These are phyloP conservation scores for Cymbidium sinense DNA, from an alignment of 106 monocot genomes.

Conservation along the genomic window DNA sequence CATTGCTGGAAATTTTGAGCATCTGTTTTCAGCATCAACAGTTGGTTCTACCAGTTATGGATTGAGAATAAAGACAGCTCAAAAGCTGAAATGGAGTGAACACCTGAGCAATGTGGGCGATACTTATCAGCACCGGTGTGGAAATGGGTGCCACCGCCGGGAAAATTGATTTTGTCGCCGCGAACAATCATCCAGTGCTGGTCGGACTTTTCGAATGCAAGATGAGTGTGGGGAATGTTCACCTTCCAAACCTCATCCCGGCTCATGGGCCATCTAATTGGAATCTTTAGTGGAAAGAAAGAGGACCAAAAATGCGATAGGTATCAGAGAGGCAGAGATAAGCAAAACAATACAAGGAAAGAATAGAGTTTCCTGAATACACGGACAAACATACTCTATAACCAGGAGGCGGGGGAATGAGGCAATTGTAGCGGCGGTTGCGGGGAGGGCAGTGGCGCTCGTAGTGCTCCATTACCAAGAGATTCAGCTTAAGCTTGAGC, in stretches of 20 bases:
- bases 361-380: neutral
- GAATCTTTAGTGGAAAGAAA: constrained; percentile 28
- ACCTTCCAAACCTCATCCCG: constrained; percentile 77
- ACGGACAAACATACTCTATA: constrained; percentile 35
- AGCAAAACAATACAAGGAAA: neutral
- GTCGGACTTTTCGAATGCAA: constrained; percentile 74
- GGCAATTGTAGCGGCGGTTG: constrained; percentile 58
- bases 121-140: constrained; percentile 77
- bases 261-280: constrained; percentile 71
- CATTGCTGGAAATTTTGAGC: constrained; percentile 74
- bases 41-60: neutral
- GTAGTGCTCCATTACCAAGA: constrained; percentile 84
- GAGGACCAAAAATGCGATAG: neutral
- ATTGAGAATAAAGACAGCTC: neutral
- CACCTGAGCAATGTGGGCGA: constrained; percentile 62
- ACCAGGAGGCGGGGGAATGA: constrained; percentile 66
- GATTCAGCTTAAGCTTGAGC: constrained; percentile 54
- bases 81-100: neutral
- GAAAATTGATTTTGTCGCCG: constrained; percentile 81
- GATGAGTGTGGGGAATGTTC: constrained; percentile 73
- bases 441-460: constrained; percentile 75
- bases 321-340: neutral
- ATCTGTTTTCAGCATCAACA: constrained; percentile 34
- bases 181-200: constrained; percentile 89
- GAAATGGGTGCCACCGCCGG: constrained; percentile 84